phyloP scores from a whole-genome alignment of 306 rosid genomes.

The Oemleria cerasiformis region DNA sequence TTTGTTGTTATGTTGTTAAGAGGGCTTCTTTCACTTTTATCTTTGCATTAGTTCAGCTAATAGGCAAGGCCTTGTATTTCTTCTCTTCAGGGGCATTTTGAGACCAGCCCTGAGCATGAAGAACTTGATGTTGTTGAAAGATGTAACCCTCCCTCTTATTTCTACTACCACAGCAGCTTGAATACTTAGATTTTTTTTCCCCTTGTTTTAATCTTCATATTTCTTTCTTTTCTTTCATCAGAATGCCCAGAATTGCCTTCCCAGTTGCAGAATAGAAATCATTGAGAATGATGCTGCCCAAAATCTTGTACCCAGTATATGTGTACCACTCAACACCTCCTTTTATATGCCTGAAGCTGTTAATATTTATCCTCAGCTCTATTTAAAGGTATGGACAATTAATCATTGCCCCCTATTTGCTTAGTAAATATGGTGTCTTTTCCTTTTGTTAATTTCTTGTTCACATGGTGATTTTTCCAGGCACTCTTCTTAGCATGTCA shows the following conservation, averaged over 20 bases:
- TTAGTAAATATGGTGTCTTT: not conserved
- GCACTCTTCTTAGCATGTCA: conserved; percentile 72
- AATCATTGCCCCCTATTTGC: not conserved
- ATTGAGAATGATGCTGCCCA: conserved; percentile 50
- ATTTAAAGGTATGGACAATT: conserved; percentile 63
- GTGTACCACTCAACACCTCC: conserved; percentile 51
- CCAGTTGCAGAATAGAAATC: conserved; percentile 72
- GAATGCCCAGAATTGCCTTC: conserved; percentile 75
- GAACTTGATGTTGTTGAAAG: conserved; percentile 55
- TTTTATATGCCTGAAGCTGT: conserved; percentile 92
- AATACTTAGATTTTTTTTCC: conserved; percentile 5
- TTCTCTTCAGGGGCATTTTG: conserved; percentile 82
- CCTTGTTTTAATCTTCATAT: conserved; percentile 9
- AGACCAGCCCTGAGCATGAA: conserved; percentile 73
- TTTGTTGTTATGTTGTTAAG: not conserved
- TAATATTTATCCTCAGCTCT: conserved; percentile 60
- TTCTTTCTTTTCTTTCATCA: conserved; percentile 36
- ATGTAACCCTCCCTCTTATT: conserved; percentile 45
- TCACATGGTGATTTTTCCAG: conserved; percentile 37
- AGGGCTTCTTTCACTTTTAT: not conserved
- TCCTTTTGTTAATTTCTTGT: conserved; percentile 1
- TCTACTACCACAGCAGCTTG: conserved; percentile 16
- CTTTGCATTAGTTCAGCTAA: not conserved
- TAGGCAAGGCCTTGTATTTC: conserved; percentile 20
- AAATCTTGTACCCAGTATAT: conserved; percentile 54